These are phyloP conservation scores for Xylaria multiplex DNA, from an alignment of 2,329 filamentous ascomycete genomes.

Conservation along the genomic window DNA sequence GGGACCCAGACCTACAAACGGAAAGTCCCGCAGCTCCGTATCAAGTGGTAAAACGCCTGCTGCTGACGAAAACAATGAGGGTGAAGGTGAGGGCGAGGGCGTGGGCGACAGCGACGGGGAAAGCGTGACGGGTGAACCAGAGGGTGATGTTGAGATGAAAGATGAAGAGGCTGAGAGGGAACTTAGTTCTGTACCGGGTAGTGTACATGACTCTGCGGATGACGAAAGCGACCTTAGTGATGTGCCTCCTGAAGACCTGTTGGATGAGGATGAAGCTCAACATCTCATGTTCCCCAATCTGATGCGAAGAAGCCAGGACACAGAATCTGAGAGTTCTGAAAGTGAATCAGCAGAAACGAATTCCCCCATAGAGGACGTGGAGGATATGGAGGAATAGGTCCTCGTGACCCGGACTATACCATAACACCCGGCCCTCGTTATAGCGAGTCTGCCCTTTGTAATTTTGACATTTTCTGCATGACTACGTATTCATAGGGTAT, in stretches of 20 bases:
- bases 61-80: conserved; percentile 46
- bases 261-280: conserved; percentile 65
- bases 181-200: conserved; percentile 65
- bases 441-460: not conserved
- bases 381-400: conserved; percentile 19
- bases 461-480: conserved; percentile 1
- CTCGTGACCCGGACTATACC: not conserved
- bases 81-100: conserved; percentile 30
- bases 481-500: not conserved
- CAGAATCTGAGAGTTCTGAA: conserved; percentile 28
- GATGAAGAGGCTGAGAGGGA: conserved; percentile 52
- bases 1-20: conserved; percentile 54
- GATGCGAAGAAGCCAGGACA: conserved; percentile 44
- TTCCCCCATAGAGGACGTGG: conserved; percentile 29
- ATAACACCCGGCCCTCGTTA: not conserved
- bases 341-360: conserved; percentile 26
- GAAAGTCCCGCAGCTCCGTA: conserved; percentile 63
- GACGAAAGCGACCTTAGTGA: conserved; percentile 77
- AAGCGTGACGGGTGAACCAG: conserved; percentile 48
- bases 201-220: conserved; percentile 72
- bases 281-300: conserved; percentile 65
- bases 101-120: conserved; percentile 48
- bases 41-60: conserved; percentile 61
- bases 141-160: conserved; percentile 57
- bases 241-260: conserved; percentile 57